Evolutionary conservation across 352 stramenopile genomes (phyloP).

Genomic region (Phytopythium aichiense): DNA sequence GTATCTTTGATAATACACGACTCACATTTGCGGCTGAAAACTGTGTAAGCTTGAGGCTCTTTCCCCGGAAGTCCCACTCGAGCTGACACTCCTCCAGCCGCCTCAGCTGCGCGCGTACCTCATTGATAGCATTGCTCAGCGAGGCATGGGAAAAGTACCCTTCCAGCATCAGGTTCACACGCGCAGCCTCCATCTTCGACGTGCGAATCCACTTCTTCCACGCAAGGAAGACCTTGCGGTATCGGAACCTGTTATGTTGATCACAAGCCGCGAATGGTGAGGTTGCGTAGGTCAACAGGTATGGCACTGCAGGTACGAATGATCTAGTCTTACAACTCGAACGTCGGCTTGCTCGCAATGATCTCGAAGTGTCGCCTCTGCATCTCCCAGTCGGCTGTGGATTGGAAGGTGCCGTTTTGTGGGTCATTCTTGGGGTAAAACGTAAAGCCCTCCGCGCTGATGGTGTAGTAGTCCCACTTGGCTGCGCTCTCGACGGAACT

Average conservation of each 20-base stretch:
- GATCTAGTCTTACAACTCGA: conserved; percentile 34
- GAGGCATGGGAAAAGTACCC: conserved; percentile 50
- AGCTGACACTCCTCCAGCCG: conserved; percentile 28
- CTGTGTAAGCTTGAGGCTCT: conserved; percentile 20
- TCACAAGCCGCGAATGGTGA: not conserved
- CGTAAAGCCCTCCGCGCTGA: conserved; percentile 50
- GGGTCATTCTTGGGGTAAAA: conserved; percentile 53
- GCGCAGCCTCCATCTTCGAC: conserved; percentile 37
- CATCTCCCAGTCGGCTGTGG: conserved; percentile 42
- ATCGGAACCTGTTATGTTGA: conserved; percentile 40
- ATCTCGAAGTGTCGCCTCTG: conserved; percentile 43
- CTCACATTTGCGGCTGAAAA: conserved; percentile 41
- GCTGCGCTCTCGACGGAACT: conserved; percentile 24
- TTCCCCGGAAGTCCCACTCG: conserved; percentile 44
- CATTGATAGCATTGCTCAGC: conserved; percentile 29
- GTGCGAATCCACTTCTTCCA: conserved; percentile 54
- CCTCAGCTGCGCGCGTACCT: conserved; percentile 24
- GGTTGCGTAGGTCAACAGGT: not conserved
- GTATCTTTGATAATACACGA: not conserved
- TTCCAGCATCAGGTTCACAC: conserved; percentile 31
- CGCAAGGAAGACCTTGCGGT: conserved; percentile 53
- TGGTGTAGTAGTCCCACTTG: conserved; percentile 67
- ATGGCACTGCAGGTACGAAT: no score
- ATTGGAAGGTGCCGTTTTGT: conserved; percentile 38
- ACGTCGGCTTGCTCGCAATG: conserved; percentile 27